Conservation (phyloP, 2,329 filamentous ascomycete species). For the Ophiostoma sp. region DNA sequence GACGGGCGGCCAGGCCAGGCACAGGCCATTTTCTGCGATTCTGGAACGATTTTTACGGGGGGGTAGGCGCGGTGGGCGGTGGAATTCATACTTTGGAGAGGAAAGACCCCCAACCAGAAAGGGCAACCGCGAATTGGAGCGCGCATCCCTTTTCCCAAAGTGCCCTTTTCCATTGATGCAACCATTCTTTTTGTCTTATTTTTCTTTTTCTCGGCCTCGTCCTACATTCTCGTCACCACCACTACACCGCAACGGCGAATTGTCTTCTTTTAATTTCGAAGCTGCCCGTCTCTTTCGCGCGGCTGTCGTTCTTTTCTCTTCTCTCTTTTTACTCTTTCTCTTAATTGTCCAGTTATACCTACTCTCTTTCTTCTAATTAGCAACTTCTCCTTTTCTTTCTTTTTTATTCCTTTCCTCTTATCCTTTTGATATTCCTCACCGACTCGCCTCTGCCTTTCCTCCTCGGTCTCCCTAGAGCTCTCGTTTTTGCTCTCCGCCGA, state of each 20-base stretch:
- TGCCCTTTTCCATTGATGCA: not conserved
- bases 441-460: not conserved
- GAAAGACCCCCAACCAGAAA: not conserved
- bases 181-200: not conserved
- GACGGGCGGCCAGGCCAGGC: not conserved
- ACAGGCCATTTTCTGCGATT: constrained; percentile 26
- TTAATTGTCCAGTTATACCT: not conserved
- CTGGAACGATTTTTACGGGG: constrained; percentile 24
- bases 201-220: not conserved
- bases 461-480: not conserved
- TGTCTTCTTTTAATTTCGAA: constrained; percentile 8
- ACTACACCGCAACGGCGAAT: constrained; percentile 11
- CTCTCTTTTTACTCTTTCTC: not conserved
- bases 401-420: not conserved
- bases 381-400: not conserved
- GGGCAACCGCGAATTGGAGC: not conserved
- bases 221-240: not conserved
- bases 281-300: not conserved
- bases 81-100: no score
- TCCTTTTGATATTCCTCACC: not conserved
- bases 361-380: not conserved
- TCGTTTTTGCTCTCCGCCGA: not conserved
- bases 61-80: not conserved
- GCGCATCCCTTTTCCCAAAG: constrained; percentile 1
- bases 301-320: not conserved